Percentiles rank a stretch among this genome's conserved stretches.
Conservation (phyloP, 148 eudicot species). For the Rhododendron henanense region DNA sequence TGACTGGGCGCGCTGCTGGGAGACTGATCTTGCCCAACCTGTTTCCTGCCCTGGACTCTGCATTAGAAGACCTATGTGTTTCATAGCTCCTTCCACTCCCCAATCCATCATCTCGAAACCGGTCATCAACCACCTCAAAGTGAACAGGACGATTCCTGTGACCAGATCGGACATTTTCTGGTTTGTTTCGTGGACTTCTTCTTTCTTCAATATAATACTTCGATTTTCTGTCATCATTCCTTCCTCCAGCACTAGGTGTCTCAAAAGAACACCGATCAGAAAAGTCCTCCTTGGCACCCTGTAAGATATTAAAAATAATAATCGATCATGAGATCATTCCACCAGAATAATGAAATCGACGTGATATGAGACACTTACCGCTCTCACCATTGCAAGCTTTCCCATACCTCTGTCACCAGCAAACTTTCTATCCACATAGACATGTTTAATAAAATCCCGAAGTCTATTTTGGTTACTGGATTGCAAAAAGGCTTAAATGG, state of each 20-base stretch:
- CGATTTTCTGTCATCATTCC: slow-evolving; percentile 25
- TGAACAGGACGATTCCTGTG: slow-evolving; percentile 30
- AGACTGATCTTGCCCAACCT: slow-evolving; percentile 25
- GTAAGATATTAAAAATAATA: background rate
- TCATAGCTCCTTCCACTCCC: slow-evolving; percentile 42
- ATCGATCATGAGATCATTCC: background rate
- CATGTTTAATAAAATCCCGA: slow-evolving; percentile 72
- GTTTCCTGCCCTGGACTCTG: slow-evolving; percentile 34
- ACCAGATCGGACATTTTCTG: slow-evolving; percentile 28
- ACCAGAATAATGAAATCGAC: background rate
- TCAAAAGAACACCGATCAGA: slow-evolving; percentile 11
- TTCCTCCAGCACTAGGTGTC: slow-evolving; percentile 25
- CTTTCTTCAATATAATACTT: slow-evolving; percentile 30
- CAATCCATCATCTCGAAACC: slow-evolving; percentile 44
- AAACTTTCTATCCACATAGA: slow-evolving; percentile 59
- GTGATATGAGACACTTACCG: slow-evolving; percentile 31
- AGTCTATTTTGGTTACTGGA: slow-evolving; percentile 63
- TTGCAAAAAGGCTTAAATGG: slow-evolving; percentile 8
- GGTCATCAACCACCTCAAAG: slow-evolving; percentile 49
- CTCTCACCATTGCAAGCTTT: slow-evolving; percentile 34
- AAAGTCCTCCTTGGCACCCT: slow-evolving; percentile 4
- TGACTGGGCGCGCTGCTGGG: slow-evolving; percentile 33
- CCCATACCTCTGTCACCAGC: slow-evolving; percentile 39
- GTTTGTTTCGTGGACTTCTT: slow-evolving; percentile 33
- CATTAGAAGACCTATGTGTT: slow-evolving; percentile 38